These are phyloP conservation scores for Lizonia empirigonia DNA, from an alignment of 2,329 filamentous ascomycete genomes.

Conservation along the genomic window DNA sequence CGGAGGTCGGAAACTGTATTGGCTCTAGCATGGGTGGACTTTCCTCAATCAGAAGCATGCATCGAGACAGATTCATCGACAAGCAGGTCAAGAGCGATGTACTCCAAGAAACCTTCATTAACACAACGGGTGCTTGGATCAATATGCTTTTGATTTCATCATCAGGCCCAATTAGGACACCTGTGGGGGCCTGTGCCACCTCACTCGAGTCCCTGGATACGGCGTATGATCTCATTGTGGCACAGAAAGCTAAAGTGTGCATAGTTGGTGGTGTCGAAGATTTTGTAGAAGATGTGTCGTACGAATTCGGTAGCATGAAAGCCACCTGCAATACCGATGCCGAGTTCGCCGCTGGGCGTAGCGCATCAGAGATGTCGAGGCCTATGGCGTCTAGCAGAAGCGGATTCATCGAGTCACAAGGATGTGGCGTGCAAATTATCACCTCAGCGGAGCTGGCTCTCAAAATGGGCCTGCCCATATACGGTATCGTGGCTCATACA, in stretches of 20 bases:
- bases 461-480: constrained; percentile 45
- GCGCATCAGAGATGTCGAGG: constrained; percentile 45
- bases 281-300: constrained; percentile 28
- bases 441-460: constrained; percentile 44
- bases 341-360: constrained; percentile 30
- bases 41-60: constrained; percentile 35
- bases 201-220: constrained; percentile 47
- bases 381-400: constrained; percentile 41
- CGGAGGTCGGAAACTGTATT: constrained; percentile 46
- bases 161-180: constrained; percentile 45
- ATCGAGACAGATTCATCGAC: constrained; percentile 40
- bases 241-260: constrained; percentile 38
- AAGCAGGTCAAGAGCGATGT: constrained; percentile 42
- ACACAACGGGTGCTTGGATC: constrained; percentile 48
- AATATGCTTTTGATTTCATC: constrained; percentile 52
- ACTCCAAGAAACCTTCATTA: constrained; percentile 46
- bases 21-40: constrained; percentile 43
- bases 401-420: constrained; percentile 49
- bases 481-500: constrained; percentile 42
- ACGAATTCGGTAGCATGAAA: constrained; percentile 45
- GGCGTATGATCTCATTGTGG: constrained; percentile 42
- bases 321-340: constrained; percentile 44
- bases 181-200: constrained; percentile 50
- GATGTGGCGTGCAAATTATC: constrained; percentile 47
- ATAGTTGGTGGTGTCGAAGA: constrained; percentile 48